Base-by-base conservation (phyloP, 768 basidiomycete species). In the Boletus subcaerulescens region DNA sequence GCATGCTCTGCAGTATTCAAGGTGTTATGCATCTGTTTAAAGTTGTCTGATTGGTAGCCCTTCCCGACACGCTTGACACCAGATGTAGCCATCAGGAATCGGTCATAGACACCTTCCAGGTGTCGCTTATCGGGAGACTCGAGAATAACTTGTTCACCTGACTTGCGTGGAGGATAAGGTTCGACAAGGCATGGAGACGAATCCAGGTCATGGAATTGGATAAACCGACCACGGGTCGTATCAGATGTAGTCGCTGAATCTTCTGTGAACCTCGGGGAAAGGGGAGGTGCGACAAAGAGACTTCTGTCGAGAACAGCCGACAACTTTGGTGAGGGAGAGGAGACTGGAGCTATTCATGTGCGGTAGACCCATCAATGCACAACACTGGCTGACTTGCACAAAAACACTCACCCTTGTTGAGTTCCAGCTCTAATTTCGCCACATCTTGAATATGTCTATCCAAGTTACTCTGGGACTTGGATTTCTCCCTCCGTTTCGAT, bases 11-110 rank as follows among this genome's bases (percentile, higher is more conserved):
- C 18, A 17, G 60, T 53, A 41, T 54, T 54, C 64, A 62, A 4
- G 15, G 53, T 61, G 55, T 76, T 75, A 6, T 68, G 68, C 39
- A 77, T 64, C 4, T 82, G 76, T 22, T 74, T 78, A 49, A 71
- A 51, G 58, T 80, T 81, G 49, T 89, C 82, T 3, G 88, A 91
- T 69, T 92, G 87, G 61, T 92, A 91, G 8, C 91, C 90, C 63
- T 82, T 85, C 4, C 91, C 91, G 9, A 87, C 72, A 29, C 89
- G 87, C 64, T 85, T 91, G 39, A 93, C 89, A 26, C 87, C 86
- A 2, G 85, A 81, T 1, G 87, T 89, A 12, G 89, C 85, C 86
- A 91, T 88, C 29, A 92, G 75, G 74, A 91, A 86, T 40, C 86
- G 82, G 60, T 93, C 91, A 57, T 92, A 93, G 17, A 87, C 86